Conservation (phyloP, 371 early-diverging fungal genomes). For the Lichtheimia hyalospora region DNA sequence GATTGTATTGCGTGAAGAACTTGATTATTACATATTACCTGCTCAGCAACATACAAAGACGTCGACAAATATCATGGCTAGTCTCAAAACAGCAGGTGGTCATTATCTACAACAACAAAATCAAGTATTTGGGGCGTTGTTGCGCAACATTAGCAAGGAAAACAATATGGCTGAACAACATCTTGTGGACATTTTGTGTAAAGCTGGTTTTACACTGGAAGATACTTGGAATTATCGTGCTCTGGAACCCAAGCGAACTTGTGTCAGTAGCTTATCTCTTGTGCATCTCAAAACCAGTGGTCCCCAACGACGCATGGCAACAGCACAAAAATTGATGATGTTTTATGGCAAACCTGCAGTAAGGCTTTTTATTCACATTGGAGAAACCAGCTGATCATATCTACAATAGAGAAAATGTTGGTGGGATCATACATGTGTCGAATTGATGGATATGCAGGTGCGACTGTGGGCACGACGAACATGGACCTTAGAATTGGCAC, state of each 20-base stretch:
- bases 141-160: constrained; percentile 69
- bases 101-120: constrained; percentile 61
- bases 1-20: constrained; percentile 63
- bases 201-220: constrained; percentile 75
- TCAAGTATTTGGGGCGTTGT: constrained; percentile 76
- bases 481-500: constrained; percentile 82
- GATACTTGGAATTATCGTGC: constrained; percentile 80
- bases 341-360: constrained; percentile 87
- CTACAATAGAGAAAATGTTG: constrained; percentile 71
- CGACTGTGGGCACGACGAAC: constrained; percentile 82
- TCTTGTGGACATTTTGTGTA: constrained; percentile 85
- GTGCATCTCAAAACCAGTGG: constrained; percentile 75
- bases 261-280: constrained; percentile 69
- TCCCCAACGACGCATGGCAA: constrained; percentile 70
- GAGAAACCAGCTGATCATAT: neutral
- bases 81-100: constrained; percentile 65
- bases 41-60: constrained; percentile 18
- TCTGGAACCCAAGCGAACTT: constrained; percentile 66
- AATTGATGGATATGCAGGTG: constrained; percentile 61
- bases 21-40: constrained; percentile 61
- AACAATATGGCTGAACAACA: constrained; percentile 81
- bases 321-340: constrained; percentile 77
- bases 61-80: constrained; percentile 12
- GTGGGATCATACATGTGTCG: constrained; percentile 81
- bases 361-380: constrained; percentile 18